These are phyloP conservation scores for Sporobolomyces roseus DNA, from an alignment of 768 basidiomycete genomes.

Conservation along the genomic window DNA sequence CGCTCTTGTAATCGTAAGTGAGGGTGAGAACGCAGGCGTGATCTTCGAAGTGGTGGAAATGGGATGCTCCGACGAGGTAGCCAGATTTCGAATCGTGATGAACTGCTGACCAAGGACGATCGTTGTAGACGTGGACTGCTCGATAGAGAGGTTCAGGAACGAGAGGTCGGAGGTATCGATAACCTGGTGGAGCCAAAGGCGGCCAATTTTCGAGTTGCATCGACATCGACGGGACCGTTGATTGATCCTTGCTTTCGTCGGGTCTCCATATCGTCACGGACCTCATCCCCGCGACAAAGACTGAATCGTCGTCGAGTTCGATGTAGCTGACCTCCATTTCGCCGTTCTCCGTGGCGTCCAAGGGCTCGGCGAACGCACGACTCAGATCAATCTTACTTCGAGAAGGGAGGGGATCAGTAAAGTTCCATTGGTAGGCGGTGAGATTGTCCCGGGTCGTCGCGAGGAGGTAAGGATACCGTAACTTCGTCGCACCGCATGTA, in stretches of 20 bases:
- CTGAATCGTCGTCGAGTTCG: slow-evolving; percentile 14
- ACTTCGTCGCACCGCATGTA: background rate
- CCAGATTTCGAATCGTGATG: slow-evolving; percentile 19
- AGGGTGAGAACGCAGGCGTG: background rate
- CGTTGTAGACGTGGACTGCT: too few relatives aligned
- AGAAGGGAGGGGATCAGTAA: too few relatives aligned
- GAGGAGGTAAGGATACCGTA: background rate
- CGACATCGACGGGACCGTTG: too few relatives aligned
- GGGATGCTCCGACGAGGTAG: slow-evolving; percentile 9
- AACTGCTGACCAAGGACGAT: background rate
- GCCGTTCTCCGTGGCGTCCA: background rate
- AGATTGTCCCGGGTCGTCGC: background rate
- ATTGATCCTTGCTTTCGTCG: too few relatives aligned
- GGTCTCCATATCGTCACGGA: background rate
- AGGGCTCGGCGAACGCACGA: too few relatives aligned
- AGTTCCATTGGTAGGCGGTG: too few relatives aligned
- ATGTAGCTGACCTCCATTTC: slow-evolving; percentile 10
- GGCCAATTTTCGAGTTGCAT: background rate
- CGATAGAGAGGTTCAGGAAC: background rate
- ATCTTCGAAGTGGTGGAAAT: background rate
- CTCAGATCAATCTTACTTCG: too few relatives aligned
- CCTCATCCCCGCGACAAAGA: slow-evolving; percentile 3
- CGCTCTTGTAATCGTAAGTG: slow-evolving; percentile 1
- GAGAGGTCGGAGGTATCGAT: background rate
- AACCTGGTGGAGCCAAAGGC: background rate